Evolutionary conservation across 768 basidiomycete genomes (phyloP).

Genomic region (Rhodosporidiobolus odoratus): DNA sequence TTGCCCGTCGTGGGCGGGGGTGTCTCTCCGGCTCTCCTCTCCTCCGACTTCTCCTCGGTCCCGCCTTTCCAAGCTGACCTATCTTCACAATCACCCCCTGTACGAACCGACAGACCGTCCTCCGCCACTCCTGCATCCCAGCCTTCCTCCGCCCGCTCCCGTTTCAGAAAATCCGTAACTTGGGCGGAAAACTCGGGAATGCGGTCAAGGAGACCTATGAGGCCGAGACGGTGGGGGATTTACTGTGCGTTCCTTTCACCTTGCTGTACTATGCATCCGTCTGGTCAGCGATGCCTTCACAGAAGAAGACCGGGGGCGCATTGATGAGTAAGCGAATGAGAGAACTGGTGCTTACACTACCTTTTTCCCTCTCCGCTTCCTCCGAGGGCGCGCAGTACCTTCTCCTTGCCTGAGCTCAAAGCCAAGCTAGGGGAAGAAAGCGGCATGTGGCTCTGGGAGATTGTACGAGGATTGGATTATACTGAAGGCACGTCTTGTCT

Average conservation of each 20-base stretch:
- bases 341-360: no score
- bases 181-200: constrained; percentile 90
- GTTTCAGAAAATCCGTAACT: constrained; percentile 91
- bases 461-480: constrained; percentile 78
- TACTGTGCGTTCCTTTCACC: constrained; percentile 59
- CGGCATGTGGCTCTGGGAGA: constrained; percentile 80
- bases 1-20: no score
- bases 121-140: constrained; percentile 76
- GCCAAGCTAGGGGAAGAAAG: constrained; percentile 49
- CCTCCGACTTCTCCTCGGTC: not conserved
- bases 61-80: not conserved
- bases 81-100: no score
- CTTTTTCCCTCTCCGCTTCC: not conserved
- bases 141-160: constrained; percentile 73
- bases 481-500: constrained; percentile 61
- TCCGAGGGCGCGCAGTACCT: constrained; percentile 37
- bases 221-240: constrained; percentile 80
- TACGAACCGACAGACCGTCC: constrained; percentile 63
- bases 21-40: constrained; percentile 2
- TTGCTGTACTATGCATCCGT: not conserved
- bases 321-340: no score
- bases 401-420: constrained; percentile 49
- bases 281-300: not conserved
- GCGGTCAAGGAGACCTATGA: constrained; percentile 82
- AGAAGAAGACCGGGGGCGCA: no score